phyloP scores from a whole-genome alignment of 73 alveolate genomes.

The Durusdinium trenchii region DNA sequence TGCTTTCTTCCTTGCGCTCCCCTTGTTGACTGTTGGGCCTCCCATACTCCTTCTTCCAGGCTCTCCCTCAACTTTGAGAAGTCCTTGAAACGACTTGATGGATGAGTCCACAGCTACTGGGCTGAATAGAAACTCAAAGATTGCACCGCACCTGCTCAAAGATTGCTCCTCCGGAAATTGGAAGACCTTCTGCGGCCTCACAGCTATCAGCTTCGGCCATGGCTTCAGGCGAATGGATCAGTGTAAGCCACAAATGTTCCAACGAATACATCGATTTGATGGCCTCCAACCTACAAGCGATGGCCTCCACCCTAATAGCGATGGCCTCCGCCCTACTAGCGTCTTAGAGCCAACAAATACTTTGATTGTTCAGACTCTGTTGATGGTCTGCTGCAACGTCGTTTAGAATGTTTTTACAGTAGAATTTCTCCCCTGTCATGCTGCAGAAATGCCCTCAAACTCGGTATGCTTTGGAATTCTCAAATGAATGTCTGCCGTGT shows the following conservation, averaged over 20 bases:
- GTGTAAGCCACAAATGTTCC: neutral
- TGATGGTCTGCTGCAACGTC: neutral
- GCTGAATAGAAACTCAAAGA: neutral
- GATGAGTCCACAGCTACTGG: no score
- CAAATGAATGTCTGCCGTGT: no score
- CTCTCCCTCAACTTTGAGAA: conserved; percentile 27
- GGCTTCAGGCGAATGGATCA: neutral
- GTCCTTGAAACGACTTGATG: conserved; percentile 24
- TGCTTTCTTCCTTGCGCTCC: neutral
- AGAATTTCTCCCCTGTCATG: no score
- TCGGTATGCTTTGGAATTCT: no score
- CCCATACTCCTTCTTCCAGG: conserved; percentile 49
- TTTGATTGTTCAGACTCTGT: neutral
- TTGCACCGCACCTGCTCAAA: no score
- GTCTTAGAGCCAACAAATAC: neutral
- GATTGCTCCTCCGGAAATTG: no score
- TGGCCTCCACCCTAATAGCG: no score
- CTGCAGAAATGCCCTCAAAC: no score
- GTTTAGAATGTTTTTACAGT: no score
- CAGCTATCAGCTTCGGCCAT: conserved; percentile 8
- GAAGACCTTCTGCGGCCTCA: neutral
- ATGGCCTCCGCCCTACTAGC: no score
- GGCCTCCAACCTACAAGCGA: no score
- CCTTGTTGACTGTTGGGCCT: neutral
- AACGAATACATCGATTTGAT: neutral